Evolutionary conservation across 2,329 filamentous ascomycete genomes (phyloP), one percentile per base, ranked within the genome.

Genomic region (Hymenoscyphus occultus): DNA sequence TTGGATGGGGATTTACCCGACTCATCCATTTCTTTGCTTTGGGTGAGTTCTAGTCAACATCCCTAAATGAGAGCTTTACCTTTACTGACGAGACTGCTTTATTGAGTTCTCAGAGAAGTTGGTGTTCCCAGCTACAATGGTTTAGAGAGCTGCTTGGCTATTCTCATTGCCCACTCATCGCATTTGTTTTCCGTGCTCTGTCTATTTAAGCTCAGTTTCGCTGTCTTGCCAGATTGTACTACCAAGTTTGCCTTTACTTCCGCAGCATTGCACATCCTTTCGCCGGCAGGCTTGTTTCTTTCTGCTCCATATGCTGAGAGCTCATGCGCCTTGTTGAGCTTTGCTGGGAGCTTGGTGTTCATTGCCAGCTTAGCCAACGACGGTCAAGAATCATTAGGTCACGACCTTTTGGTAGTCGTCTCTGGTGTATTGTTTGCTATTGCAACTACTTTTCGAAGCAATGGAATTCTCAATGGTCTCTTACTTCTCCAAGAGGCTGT

Each of bases 211-310:
- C 84, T 96, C 28, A 86, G 88, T 2, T 74, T 81, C 63, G 76
- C 83, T 7, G 71, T 93, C 10, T 85, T 85, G 63, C 77, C 77
- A 16, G 74, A 81, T 66, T 72, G 71, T n/a, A 57, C 60, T 35
- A 74, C 63, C 63, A 76, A 75, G n/a, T 76, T 90, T 51, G 84
- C 91, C 1, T 87, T 94, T 67, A 75, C 90, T 28, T 83, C 92
- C 9, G 86, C 92, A 2, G 79, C 84, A 16, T 80, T 98, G 59
- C 92, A 98, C 76, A 84, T 96, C 63, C 74, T 98, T 59, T 95
- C 91, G 0, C 94, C 95, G 0, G 95, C 91, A 0, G 94, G 94
- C 0, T 78, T 97, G 2, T 98, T 99, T 75, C 84, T 99, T 19
- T 93, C 90, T 0, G 90, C 93, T 0, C 92, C 94, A 0, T 96